phyloP scores from a whole-genome alignment of 495 filamentous ascomycete species.

The Melanomma pulvis-pyrius region DNA sequence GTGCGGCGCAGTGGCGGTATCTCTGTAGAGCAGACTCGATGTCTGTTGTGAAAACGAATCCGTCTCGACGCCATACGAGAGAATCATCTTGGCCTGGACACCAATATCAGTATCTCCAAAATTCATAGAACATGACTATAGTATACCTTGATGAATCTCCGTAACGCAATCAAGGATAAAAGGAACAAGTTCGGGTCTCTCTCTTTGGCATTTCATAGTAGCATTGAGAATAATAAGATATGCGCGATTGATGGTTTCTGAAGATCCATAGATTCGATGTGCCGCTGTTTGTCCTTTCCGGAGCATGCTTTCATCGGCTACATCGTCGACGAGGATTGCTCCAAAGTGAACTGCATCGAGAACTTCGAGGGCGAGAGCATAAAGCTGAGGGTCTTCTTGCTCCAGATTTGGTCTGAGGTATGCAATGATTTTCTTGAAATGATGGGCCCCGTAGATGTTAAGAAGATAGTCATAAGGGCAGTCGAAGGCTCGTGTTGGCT shows the following conservation, averaged over 20 bases:
- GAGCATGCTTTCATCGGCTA: constrained; percentile 42
- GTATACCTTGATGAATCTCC: constrained; percentile 41
- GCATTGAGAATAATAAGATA: constrained; percentile 42
- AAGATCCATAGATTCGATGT: constrained; percentile 41
- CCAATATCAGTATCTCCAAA: background rate
- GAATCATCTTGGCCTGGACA: constrained; percentile 40
- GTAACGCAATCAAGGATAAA: constrained; percentile 40
- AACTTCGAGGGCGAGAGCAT: constrained; percentile 40
- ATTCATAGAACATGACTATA: background rate
- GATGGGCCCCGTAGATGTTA: constrained; percentile 40
- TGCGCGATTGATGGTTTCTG: constrained; percentile 44
- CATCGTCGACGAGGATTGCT: constrained; percentile 46
- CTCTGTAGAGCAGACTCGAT: constrained; percentile 14
- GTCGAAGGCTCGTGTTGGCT: background rate
- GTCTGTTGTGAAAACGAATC: constrained; percentile 31
- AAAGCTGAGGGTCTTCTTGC: constrained; percentile 34
- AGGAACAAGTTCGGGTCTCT: constrained; percentile 33
- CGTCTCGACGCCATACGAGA: constrained; percentile 45
- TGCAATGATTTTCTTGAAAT: constrained; percentile 41
- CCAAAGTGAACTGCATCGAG: constrained; percentile 46
- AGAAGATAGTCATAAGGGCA: constrained; percentile 26
- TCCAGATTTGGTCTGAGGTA: constrained; percentile 38
- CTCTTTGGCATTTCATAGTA: constrained; percentile 25
- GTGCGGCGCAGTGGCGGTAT: constrained; percentile 10
- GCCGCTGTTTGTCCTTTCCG: constrained; percentile 44